Conservation (phyloP, 108 stramenopile species). For the Cyclotella baltica region DNA sequence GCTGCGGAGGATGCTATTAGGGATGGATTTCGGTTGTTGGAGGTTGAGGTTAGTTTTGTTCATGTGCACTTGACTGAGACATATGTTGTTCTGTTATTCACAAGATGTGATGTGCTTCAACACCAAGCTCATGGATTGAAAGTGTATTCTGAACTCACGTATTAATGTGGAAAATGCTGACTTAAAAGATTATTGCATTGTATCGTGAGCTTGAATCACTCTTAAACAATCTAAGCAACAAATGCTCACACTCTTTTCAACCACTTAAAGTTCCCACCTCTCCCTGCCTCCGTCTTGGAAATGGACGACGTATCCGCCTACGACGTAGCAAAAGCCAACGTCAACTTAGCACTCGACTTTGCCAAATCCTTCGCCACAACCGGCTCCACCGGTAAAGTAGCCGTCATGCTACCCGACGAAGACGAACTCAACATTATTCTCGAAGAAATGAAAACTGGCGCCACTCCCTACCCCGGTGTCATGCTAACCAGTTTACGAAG, state of each 20-base stretch:
- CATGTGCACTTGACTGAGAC: background rate
- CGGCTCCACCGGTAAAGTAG: slow-evolving; percentile 58
- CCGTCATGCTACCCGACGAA: slow-evolving; percentile 86
- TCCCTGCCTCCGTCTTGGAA: slow-evolving; percentile 90
- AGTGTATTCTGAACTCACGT: background rate
- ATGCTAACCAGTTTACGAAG: slow-evolving; percentile 60
- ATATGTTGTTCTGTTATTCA: background rate
- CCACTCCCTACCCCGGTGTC: slow-evolving; percentile 70
- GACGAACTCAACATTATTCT: slow-evolving; percentile 75
- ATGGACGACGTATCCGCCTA: slow-evolving; percentile 93
- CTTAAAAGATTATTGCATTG: background rate
- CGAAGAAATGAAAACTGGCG: slow-evolving; percentile 57
- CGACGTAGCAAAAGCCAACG: slow-evolving; percentile 92
- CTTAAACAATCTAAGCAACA: background rate
- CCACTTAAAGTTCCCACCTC: slow-evolving; percentile 69
- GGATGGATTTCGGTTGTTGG: slow-evolving; percentile 87
- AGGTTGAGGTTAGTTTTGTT: slow-evolving; percentile 76
- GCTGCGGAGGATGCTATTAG: slow-evolving; percentile 68
- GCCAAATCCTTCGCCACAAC: slow-evolving; percentile 70
- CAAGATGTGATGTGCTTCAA: background rate
- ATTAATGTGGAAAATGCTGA: background rate
- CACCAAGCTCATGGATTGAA: background rate
- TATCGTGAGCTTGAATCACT: background rate
- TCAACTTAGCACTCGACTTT: slow-evolving; percentile 91
- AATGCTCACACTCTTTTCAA: background rate